Conservation (phyloP, 768 basidiomycete species). For the Sporobolomyces pararoseus region DNA sequence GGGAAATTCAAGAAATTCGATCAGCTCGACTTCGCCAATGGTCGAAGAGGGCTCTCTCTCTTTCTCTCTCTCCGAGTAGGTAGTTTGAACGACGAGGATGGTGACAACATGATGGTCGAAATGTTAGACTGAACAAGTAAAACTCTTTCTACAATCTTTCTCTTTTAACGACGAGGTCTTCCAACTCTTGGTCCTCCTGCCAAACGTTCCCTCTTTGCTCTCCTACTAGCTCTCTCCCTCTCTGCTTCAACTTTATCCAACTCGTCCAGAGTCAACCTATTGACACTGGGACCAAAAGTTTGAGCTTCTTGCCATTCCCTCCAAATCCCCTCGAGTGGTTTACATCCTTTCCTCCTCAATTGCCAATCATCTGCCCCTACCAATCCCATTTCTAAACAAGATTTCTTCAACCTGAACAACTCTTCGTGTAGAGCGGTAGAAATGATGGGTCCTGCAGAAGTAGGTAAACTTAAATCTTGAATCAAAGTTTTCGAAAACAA, state of each 20-base stretch:
- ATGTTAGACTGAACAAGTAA: too few species aligned
- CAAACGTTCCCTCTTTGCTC: slow-evolving; percentile 29
- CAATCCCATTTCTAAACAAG: slow-evolving; percentile 90
- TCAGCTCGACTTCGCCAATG: too few species aligned
- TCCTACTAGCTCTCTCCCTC: slow-evolving; percentile 64
- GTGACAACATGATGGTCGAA: too few species aligned
- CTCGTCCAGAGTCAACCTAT: slow-evolving; percentile 83
- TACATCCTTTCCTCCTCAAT: slow-evolving; percentile 65
- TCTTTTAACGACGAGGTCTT: slow-evolving; percentile 8
- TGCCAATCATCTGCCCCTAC: slow-evolving; percentile 60
- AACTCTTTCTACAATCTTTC: too few species aligned
- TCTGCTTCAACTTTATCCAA: slow-evolving; percentile 84
- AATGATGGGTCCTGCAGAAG: slow-evolving; percentile 82
- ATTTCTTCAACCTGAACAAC: slow-evolving; percentile 88
- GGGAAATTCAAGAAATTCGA: too few species aligned
- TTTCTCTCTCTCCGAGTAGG: too few species aligned
- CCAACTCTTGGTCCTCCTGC: slow-evolving; percentile 2
- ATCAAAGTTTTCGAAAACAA: slow-evolving; percentile 74
- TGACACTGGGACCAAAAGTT: slow-evolving; percentile 81
- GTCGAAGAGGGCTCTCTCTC: too few species aligned
- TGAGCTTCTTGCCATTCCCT: slow-evolving; percentile 89
- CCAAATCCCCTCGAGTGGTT: slow-evolving; percentile 81
- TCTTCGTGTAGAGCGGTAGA: slow-evolving; percentile 94
- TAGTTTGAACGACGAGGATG: too few species aligned
- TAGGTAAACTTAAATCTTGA: slow-evolving; percentile 76